A percentile compares a stretch with the other conserved stretches of the same genome.
These are phyloP conservation scores for Crocinoboletus sp. DNA, from an alignment of 1,284 basidiomycete species.

Conservation along the genomic window DNA sequence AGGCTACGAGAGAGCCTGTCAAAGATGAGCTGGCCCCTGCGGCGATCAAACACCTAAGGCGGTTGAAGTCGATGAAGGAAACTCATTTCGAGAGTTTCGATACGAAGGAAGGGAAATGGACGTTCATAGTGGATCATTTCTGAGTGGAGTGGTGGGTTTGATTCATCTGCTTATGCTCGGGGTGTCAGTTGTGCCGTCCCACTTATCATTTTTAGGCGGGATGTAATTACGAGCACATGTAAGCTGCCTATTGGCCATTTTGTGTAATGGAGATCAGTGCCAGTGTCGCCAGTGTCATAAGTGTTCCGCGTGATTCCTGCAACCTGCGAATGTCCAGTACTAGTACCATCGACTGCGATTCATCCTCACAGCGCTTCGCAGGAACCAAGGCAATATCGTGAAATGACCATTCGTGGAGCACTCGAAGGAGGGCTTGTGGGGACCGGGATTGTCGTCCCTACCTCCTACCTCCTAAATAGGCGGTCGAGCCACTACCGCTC, in stretches of 20 bases:
- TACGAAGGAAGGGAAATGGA: slow-evolving; percentile 82
- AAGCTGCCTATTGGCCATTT: background rate
- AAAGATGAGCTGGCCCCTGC: slow-evolving; percentile 77
- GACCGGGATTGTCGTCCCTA: slow-evolving; percentile 49
- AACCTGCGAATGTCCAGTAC: no score
- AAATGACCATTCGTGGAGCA: slow-evolving; percentile 56
- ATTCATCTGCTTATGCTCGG: background rate
- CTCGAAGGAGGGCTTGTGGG: slow-evolving; percentile 58
- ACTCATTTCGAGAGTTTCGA: slow-evolving; percentile 87
- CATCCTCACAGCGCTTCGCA: slow-evolving; percentile 16
- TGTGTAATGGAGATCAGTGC: no score
- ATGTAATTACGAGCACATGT: slow-evolving; percentile 11
- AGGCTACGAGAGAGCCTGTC: slow-evolving; percentile 88
- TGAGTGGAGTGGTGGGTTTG: slow-evolving; percentile 27
- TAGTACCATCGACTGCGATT: background rate
- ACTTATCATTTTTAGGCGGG: no score
- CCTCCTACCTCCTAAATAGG: slow-evolving; percentile 55
- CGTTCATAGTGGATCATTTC: slow-evolving; percentile 93
- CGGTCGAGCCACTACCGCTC: slow-evolving; percentile 59
- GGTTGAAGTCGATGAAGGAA: slow-evolving; percentile 80
- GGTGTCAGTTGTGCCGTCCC: no score
- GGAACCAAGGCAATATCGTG: slow-evolving; percentile 48
- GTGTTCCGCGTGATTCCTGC: no score
- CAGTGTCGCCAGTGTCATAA: no score
- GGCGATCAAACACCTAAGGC: slow-evolving; percentile 76